phyloP scores from a whole-genome alignment of 495 filamentous ascomycete species.

The Penicillium roqueforti region DNA sequence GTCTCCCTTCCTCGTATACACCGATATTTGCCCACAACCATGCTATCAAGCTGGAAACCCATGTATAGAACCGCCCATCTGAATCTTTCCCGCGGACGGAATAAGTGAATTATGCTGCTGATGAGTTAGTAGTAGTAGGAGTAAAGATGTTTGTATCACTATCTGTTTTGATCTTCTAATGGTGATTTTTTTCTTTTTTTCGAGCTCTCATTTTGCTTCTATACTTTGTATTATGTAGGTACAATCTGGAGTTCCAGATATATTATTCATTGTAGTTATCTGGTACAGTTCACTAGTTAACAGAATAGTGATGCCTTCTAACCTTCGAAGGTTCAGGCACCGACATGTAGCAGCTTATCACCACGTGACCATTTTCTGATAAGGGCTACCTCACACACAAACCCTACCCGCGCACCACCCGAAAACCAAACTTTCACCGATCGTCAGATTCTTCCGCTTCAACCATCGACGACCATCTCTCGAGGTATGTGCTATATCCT shows the following conservation, averaged over 20 bases:
- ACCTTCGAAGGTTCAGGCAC: slow-evolving; percentile 30
- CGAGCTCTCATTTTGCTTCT: background rate
- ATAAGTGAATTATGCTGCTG: background rate
- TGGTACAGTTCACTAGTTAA: too few relatives aligned
- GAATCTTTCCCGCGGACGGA: background rate
- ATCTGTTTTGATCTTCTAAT: background rate
- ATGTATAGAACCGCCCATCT: slow-evolving; percentile 31
- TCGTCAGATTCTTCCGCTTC: slow-evolving; percentile 15
- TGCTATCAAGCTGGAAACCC: slow-evolving; percentile 11
- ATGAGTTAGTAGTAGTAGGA: slow-evolving; percentile 1
- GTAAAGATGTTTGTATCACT: background rate
- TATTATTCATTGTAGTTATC: background rate
- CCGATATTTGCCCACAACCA: slow-evolving; percentile 11
- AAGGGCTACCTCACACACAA: slow-evolving; percentile 21
- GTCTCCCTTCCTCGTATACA: slow-evolving; percentile 30
- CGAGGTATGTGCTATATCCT: slow-evolving; percentile 45
- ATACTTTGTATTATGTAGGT: background rate
- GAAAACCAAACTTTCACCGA: slow-evolving; percentile 22
- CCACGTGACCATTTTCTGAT: slow-evolving; percentile 25
- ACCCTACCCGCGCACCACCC: slow-evolving; percentile 37
- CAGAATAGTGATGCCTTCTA: slow-evolving; percentile 8
- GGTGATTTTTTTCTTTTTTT: background rate
- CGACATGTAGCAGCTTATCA: background rate
- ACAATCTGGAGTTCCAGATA: background rate
- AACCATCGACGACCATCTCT: slow-evolving; percentile 28